Percentiles rank a stretch among this genome's conserved stretches.
phyloP scores from a whole-genome alignment of 371 early-diverging fungal genomes.

The Parasitella parasitica region DNA sequence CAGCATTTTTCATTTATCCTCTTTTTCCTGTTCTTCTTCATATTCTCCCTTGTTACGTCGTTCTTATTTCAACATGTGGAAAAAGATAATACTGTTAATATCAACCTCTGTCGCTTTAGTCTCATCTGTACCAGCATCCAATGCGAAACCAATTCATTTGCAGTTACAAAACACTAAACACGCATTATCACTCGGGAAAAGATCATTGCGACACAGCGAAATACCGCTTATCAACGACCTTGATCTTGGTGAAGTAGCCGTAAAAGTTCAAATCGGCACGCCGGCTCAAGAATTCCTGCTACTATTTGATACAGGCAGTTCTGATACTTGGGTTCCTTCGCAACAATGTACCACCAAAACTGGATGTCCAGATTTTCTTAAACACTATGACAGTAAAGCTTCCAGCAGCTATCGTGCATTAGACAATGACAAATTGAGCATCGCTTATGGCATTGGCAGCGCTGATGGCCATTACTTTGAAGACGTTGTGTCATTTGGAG shows the following conservation, averaged over 20 bases:
- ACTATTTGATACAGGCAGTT: conserved; percentile 63
- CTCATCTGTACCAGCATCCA: not conserved
- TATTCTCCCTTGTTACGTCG: not conserved
- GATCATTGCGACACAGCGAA: not conserved
- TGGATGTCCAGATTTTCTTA: conserved; percentile 31
- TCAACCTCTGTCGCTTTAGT: not conserved
- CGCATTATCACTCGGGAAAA: not conserved
- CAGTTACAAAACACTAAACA: not conserved
- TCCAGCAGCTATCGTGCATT: conserved; percentile 49
- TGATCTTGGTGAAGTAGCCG: conserved; percentile 29
- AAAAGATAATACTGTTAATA: not conserved
- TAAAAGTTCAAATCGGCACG: conserved; percentile 58
- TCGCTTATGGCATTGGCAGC: conserved; percentile 63
- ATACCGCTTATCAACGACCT: conserved; percentile 31
- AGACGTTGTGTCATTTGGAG: conserved; percentile 53
- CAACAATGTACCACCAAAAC: conserved; percentile 8
- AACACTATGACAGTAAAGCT: conserved; percentile 46
- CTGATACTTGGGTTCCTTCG: conserved; percentile 51
- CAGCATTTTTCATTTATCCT: not conserved
- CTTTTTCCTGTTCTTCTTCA: not conserved
- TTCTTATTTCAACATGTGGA: not conserved
- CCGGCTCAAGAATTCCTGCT: conserved; percentile 65
- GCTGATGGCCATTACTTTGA: conserved; percentile 57
- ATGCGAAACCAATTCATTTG: conserved; percentile 12
- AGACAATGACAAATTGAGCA: conserved; percentile 45